Percentiles rank a stretch among this genome's conserved stretches.
Conservation (phyloP, 179 eudicot genomes). For the Drosera spatulata region DNA sequence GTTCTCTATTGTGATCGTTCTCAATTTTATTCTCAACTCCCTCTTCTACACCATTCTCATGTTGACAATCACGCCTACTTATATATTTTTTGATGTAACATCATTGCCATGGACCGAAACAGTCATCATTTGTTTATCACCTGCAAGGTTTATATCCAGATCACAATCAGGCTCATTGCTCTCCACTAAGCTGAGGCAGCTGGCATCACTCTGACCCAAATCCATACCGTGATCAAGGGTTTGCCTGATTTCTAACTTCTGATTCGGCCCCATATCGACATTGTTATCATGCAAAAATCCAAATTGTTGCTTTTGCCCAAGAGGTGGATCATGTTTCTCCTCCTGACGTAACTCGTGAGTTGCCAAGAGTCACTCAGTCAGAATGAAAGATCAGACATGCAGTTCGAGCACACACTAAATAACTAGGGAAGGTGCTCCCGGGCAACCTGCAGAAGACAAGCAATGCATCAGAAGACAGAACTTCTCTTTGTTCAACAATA, state of each 20-base stretch:
- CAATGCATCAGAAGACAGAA: too few species aligned
- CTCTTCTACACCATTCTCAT: background rate
- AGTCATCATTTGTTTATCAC: background rate
- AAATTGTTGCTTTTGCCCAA: slow-evolving; percentile 1
- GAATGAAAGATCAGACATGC: background rate
- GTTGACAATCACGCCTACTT: background rate
- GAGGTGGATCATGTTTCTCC: background rate
- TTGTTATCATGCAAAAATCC: background rate
- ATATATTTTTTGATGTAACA: background rate
- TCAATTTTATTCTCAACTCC: background rate
- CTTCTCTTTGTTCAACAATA: too few species aligned
- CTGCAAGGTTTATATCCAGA: background rate
- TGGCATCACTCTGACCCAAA: background rate
- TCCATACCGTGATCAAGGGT: background rate
- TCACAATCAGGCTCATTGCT: background rate
- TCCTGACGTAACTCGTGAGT: background rate
- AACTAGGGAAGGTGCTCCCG: background rate
- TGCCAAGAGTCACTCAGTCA: background rate
- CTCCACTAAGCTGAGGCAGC: background rate
- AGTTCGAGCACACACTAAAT: background rate
- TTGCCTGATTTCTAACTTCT: slow-evolving; percentile 10
- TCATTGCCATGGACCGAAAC: background rate
- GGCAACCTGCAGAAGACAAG: background rate
- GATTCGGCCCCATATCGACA: slow-evolving; percentile 5
- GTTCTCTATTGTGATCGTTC: background rate